These are phyloP conservation scores for Neocatenulostroma microsporum DNA, from an alignment of 2,329 filamentous ascomycete species.

Conservation along the genomic window DNA sequence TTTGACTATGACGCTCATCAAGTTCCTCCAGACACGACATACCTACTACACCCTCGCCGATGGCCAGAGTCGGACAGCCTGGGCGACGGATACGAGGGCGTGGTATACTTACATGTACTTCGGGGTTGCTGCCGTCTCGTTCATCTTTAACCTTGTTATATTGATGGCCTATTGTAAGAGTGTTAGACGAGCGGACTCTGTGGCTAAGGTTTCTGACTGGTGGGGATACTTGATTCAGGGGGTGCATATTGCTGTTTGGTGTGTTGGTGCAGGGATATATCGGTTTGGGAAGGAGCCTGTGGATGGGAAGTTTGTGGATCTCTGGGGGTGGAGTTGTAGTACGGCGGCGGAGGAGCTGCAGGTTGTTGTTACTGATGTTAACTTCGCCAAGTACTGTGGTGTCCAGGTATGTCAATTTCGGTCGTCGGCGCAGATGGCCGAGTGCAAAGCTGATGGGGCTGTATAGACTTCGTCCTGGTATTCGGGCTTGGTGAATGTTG, in stretches of 20 bases:
- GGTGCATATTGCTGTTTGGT: constrained; percentile 32
- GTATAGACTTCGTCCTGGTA: constrained; percentile 1
- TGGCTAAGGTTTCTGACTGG: constrained; percentile 20
- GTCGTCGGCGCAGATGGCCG: neutral
- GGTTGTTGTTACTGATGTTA: constrained; percentile 30
- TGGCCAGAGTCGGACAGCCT: constrained; percentile 29
- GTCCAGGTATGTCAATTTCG: neutral
- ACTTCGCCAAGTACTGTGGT: constrained; percentile 30
- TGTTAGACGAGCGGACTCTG: constrained; percentile 29
- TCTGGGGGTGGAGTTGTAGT: constrained; percentile 39
- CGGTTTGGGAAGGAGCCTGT: constrained; percentile 29
- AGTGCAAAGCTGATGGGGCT: neutral
- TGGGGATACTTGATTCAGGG: constrained; percentile 27
- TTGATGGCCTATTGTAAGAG: constrained; percentile 28
- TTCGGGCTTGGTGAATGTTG: too few species aligned
- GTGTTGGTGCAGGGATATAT: constrained; percentile 29
- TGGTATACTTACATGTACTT: constrained; percentile 39
- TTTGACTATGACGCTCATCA: constrained; percentile 31
- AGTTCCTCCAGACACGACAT: constrained; percentile 31
- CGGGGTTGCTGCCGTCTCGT: constrained; percentile 24
- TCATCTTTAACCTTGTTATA: constrained; percentile 30
- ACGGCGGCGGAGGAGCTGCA: constrained; percentile 29
- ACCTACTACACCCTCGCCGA: constrained; percentile 18
- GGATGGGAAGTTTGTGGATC: constrained; percentile 30
- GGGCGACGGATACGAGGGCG: constrained; percentile 30